Evolutionary conservation across 164 flowering plant genomes (phyloP), one percentile per base, ranked within the genome.

Genomic region (Berberis vulgaris): DNA sequence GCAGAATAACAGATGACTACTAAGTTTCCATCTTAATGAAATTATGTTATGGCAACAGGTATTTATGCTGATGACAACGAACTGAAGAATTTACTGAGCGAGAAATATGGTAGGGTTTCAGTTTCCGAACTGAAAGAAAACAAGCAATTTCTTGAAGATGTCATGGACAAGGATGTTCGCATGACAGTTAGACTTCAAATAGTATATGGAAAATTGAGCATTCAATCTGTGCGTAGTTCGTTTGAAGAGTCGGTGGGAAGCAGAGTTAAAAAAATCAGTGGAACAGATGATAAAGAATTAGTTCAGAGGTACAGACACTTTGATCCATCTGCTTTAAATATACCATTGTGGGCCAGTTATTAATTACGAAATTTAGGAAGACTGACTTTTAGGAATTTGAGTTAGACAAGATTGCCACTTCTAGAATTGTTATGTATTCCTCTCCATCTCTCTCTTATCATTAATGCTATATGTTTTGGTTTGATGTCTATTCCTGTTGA

Each of bases 161-260:
- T 88, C 9, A 67, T 89, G 79, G 87, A 83, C 69, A 70, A 76
- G 70, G 96, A 91, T 78, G 63, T 91, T 61, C 9, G 76, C 65
- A 76, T 94, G 83, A 91, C 96, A 53, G 75, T 94, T 57, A 85
- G 96, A 70, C 96, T 94, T 73, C 93, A 89, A 68, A 87, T 91
- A 61, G 88, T 91, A 5, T 87, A 94, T 72, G 79, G 93, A 11
- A 84, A 77, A 72, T 65, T 94, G 67, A 91, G 93, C 69, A 89
- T 94, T 65, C 74, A 81, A 7, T 94, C 99, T 43, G 93, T 94
- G 0, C 86, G 96, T 26, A 89, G 73, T 74, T 95, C 99, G 63
- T 91, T 91, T 81, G 91, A 91, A 74, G 96, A 94, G 54, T 91
- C 97, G 3, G 84, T 94, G 4, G 97, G 97, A 67, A 86, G 78